Evolutionary conservation across 306 rosid genomes (phyloP).

Genomic region (Dalbergia cochinchinensis): DNA sequence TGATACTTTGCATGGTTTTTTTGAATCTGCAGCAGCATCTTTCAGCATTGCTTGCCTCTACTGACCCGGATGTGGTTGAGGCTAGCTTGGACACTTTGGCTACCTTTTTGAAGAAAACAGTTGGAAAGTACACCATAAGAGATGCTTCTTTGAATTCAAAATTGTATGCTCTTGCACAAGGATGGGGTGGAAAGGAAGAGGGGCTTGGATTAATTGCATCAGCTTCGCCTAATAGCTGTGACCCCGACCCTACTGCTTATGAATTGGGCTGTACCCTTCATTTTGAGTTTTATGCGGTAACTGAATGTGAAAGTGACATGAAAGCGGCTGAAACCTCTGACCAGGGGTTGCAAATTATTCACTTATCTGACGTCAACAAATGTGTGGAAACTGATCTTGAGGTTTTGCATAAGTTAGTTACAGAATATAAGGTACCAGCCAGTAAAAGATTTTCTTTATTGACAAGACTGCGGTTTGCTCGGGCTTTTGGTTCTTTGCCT

Average conservation of each 20-base stretch:
- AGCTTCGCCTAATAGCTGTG: constrained; percentile 72
- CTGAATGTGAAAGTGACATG: constrained; percentile 61
- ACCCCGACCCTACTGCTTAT: constrained; percentile 63
- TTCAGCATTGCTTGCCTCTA: constrained; percentile 92
- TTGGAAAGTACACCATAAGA: constrained; percentile 87
- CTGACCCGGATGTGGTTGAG: constrained; percentile 95
- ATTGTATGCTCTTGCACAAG: constrained; percentile 92
- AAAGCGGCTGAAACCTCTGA: constrained; percentile 50
- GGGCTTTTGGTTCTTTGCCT: constrained; percentile 90
- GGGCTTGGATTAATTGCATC: constrained; percentile 96
- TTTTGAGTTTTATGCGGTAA: constrained; percentile 89
- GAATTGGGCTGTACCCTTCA: constrained; percentile 94
- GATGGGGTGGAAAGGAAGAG: constrained; percentile 99
- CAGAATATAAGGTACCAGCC: constrained; percentile 81
- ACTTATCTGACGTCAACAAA: constrained; percentile 65
- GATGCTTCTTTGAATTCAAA: constrained; percentile 85
- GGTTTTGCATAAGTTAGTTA: constrained; percentile 79
- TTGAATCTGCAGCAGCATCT: constrained; percentile 92
- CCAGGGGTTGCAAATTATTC: constrained; percentile 88
- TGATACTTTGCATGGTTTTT: constrained; percentile 38
- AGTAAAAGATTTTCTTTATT: constrained; percentile 84
- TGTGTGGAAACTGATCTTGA: constrained; percentile 78
- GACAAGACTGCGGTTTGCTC: constrained; percentile 93
- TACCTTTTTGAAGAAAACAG: constrained; percentile 88
- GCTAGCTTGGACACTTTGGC: constrained; percentile 93